Conservation (phyloP, 2,329 filamentous ascomycete species). For the Sporothrix pallida region DNA sequence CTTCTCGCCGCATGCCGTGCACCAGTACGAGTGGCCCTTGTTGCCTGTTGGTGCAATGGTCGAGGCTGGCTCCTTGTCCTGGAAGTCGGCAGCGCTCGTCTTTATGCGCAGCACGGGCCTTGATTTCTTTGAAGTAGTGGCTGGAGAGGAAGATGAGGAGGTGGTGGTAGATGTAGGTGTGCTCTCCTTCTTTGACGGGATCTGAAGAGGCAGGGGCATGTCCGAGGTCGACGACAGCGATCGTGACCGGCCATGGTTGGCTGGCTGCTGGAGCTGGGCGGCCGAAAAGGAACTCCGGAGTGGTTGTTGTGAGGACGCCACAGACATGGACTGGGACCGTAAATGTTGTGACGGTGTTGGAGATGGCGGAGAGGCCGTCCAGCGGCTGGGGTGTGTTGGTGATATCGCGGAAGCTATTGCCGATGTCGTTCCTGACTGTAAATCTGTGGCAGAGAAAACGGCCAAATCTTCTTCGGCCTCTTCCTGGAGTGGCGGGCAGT, state of each 20-base stretch:
- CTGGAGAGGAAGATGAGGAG: too few relatives aligned
- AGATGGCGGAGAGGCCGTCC: not conserved
- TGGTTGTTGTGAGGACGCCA: not conserved
- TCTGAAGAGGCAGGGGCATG: not conserved
- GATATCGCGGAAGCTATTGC: constrained; percentile 46
- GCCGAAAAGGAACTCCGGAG: constrained; percentile 4
- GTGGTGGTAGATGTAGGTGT: not conserved
- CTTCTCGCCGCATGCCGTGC: constrained; percentile 65
- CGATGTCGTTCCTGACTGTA: constrained; percentile 46
- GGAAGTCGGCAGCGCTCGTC: constrained; percentile 12
- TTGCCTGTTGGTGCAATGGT: not conserved
- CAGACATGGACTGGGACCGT: constrained; percentile 18
- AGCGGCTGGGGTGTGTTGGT: not conserved
- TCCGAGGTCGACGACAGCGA: constrained; percentile 22
- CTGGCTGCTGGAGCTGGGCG: not conserved
- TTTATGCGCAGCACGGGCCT: constrained; percentile 16
- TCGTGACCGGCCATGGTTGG: not conserved
- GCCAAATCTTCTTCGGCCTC: constrained; percentile 17
- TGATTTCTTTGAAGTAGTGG: too few relatives aligned
- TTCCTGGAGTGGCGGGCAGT: constrained; percentile 30
- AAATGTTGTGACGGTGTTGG: not conserved
- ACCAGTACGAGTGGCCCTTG: constrained; percentile 57
- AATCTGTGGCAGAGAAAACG: not conserved
- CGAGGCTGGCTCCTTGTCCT: not conserved
- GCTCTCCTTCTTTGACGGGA: not conserved